These are phyloP conservation scores for Clonostachys byssicola DNA, from an alignment of 2,329 filamentous ascomycete genomes.

Conservation along the genomic window DNA sequence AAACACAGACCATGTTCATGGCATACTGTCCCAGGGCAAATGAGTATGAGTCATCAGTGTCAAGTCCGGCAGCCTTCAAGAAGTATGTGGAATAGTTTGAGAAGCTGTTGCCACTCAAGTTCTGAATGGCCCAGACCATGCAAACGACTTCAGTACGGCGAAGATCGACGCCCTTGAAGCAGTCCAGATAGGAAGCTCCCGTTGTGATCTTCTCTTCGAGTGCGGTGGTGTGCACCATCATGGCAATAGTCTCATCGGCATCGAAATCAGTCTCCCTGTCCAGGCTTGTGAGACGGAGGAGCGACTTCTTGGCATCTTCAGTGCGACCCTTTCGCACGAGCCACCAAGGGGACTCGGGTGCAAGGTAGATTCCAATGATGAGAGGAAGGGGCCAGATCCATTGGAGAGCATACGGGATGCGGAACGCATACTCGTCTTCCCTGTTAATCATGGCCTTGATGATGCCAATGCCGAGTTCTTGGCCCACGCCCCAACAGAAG, in stretches of 20 bases:
- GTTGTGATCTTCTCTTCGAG: conserved; percentile 32
- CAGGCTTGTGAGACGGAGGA: conserved; percentile 37
- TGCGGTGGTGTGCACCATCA: conserved; percentile 46
- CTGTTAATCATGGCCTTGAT: conserved; percentile 23
- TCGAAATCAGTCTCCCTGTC: conserved; percentile 16
- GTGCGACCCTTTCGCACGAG: conserved; percentile 26
- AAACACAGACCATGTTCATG: conserved; percentile 37
- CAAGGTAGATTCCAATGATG: conserved; percentile 24
- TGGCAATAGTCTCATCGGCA: conserved; percentile 31
- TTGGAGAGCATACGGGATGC: conserved; percentile 35
- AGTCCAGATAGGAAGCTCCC: conserved; percentile 38
- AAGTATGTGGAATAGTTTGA: conserved; percentile 58
- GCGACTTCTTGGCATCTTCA: conserved; percentile 23
- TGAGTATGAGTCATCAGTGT: conserved; percentile 20
- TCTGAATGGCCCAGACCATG: conserved; percentile 36
- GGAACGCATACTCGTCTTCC: conserved; percentile 30
- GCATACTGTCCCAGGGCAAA: conserved; percentile 35
- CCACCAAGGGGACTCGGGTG: conserved; percentile 39
- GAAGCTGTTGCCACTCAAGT: conserved; percentile 30
- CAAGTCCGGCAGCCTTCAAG: conserved; percentile 36
- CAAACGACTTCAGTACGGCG: conserved; percentile 40
- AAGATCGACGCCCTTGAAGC: conserved; percentile 40
- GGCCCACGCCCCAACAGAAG: conserved; percentile 23
- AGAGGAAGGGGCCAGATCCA: conserved; percentile 34
- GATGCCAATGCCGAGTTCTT: conserved; percentile 30